Conservation (phyloP, 345 rosid genomes). For the Leavenworthia alabamica region DNA sequence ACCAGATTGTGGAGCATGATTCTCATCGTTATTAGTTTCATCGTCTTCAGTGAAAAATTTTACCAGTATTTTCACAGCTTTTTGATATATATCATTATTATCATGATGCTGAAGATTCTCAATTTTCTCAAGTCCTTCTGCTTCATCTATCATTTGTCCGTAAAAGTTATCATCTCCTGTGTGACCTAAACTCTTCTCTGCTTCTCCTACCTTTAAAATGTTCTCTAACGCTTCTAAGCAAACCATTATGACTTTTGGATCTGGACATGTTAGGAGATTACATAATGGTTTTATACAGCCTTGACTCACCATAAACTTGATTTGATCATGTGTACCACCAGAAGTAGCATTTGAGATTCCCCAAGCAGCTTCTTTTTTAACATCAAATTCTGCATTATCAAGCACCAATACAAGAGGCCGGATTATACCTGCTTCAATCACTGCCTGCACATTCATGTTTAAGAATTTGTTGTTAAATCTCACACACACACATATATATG, state of each 20-base stretch:
- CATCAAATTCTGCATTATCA: constrained; percentile 66
- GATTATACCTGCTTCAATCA: constrained; percentile 55
- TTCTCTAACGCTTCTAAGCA: constrained; percentile 77
- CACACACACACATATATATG: not conserved
- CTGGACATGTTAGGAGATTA: constrained; percentile 71
- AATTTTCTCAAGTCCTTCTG: constrained; percentile 73
- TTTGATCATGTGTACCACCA: constrained; percentile 67
- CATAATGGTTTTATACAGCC: constrained; percentile 73
- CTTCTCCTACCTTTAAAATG: constrained; percentile 65
- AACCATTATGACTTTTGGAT: constrained; percentile 61
- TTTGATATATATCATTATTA: constrained; percentile 65
- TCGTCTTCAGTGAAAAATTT: constrained; percentile 65
- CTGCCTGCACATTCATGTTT: constrained; percentile 39
- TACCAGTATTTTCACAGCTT: constrained; percentile 67
- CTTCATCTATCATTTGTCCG: constrained; percentile 63
- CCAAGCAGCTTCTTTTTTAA: constrained; percentile 88
- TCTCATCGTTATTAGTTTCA: constrained; percentile 54
- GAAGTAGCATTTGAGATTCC: constrained; percentile 74
- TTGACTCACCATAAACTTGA: constrained; percentile 63
- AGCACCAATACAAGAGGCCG: constrained; percentile 51
- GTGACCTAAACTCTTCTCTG: constrained; percentile 51
- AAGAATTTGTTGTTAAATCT: not conserved
- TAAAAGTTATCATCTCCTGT: constrained; percentile 47
- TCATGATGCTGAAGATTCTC: constrained; percentile 74
- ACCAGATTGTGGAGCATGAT: constrained; percentile 55